Percentiles rank a stretch among this genome's conserved stretches.
Conservation (phyloP, 78 protist genomes). For the Parvularia atlantis region DNA sequence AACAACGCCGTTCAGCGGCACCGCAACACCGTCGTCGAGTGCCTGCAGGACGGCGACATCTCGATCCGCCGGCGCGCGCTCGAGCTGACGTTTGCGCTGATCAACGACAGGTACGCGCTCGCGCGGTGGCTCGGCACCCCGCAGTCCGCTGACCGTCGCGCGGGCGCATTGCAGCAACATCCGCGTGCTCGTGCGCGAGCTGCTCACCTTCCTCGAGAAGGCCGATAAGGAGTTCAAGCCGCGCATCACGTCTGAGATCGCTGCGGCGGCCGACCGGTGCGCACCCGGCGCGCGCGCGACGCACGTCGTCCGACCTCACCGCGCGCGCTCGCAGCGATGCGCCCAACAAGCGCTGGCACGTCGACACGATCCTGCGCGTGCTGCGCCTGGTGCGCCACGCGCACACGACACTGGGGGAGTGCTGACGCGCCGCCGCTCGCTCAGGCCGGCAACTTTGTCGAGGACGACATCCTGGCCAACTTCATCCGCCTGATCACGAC, state of each 20-base stretch:
- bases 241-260: conserved; percentile 53
- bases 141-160: not conserved
- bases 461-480: conserved; percentile 57
- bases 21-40: conserved; percentile 84
- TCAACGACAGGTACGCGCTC: conserved; percentile 31
- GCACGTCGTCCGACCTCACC: not conserved
- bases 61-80: conserved; percentile 93
- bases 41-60: conserved; percentile 91
- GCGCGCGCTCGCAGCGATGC: conserved; percentile 27
- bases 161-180: conserved; percentile 28
- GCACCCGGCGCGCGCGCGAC: not conserved
- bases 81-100: conserved; percentile 83
- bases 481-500: conserved; percentile 34
- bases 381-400: conserved; percentile 38
- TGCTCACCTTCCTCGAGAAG: conserved; percentile 50
- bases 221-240: conserved; percentile 67
- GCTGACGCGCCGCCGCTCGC: not conserved
- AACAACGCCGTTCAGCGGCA: conserved; percentile 89
- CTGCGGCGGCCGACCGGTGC: conserved; percentile 62
- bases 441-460: conserved; percentile 62
- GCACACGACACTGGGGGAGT: not conserved
- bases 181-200: conserved; percentile 51
- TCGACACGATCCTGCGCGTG: conserved; percentile 78
- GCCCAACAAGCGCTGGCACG: conserved; percentile 85
- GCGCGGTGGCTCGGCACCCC: not conserved